These are phyloP conservation scores for Biancaea sappan DNA, from an alignment of 306 rosid genomes.

Conservation along the genomic window DNA sequence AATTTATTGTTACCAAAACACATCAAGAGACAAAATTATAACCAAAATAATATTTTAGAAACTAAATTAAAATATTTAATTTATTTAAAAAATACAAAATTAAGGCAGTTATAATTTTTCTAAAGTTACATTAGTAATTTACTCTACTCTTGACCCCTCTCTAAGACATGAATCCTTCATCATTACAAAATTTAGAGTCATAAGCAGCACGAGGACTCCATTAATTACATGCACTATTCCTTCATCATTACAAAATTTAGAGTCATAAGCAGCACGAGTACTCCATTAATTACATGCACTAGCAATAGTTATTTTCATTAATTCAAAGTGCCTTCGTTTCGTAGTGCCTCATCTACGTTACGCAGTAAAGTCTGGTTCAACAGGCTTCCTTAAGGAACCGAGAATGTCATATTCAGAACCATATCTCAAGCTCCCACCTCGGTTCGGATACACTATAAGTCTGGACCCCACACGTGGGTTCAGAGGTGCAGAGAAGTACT, in stretches of 20 bases:
- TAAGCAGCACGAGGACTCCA: slow-evolving; percentile 5
- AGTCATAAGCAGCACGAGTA: slow-evolving; percentile 5
- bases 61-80: too few relatives aligned
- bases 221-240: too few relatives aligned
- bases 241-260: slow-evolving; percentile 17
- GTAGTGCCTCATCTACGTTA: slow-evolving; percentile 27
- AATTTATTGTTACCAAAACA: too few relatives aligned
- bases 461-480: slow-evolving; percentile 22
- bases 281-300: too few relatives aligned
- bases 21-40: too few relatives aligned
- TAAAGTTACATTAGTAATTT: too few relatives aligned
- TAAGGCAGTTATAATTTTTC: too few relatives aligned
- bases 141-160: slow-evolving; percentile 10
- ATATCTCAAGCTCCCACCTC: slow-evolving; percentile 48
- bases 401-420: slow-evolving; percentile 47
- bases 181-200: slow-evolving; percentile 16
- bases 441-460: slow-evolving; percentile 32
- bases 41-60: too few relatives aligned
- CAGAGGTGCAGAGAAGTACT: slow-evolving; percentile 48
- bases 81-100: too few relatives aligned
- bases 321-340: neutral
- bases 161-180: slow-evolving; percentile 18
- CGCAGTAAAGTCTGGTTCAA: slow-evolving; percentile 54
- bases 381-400: slow-evolving; percentile 53
- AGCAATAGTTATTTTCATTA: too few relatives aligned